Base-by-base conservation (phyloP, 2,329 filamentous ascomycete species). In the Penicillium polonicum region DNA sequence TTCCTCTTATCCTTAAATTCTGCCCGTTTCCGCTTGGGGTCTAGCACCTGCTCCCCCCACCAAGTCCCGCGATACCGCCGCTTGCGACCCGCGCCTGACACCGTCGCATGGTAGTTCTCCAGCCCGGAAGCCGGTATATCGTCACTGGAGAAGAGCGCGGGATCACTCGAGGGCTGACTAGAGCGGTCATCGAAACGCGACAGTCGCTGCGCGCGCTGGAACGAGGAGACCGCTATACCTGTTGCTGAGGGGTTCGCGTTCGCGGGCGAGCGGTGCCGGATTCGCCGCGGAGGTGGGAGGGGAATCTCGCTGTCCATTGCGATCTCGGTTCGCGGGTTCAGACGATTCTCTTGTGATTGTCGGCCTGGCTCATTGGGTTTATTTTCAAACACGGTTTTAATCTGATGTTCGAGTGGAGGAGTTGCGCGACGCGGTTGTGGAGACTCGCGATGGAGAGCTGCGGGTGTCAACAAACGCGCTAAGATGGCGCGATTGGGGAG, bases 131-230 rank as follows among this genome's bases (percentile, higher is more conserved):
- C 76, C 13, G 77, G 75, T 48, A 77, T 73, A 51, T 80, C 78
- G 53, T 80, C 78, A 56, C 77, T 79, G 0, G 78, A 80, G 65
- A 80, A 80, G 1, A 80, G 64, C 1, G 78, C 77, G 0, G 77
- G 76, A 50, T 80, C 78, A 52, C 72, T 78, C 0, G 76, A 78
- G 1, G 72, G 74, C 43, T 74, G 71, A 55, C 72, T 74, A 15
- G 73, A 74, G 39, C 66, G 64, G 52, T 75, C 73, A 48, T 74
- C 71, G 39, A 73, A 68, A 21, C 70, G 69, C 42, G 70, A 68
- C 4, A 70, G 58, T 17, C 65, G 65, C 55, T 68, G 62, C 15
- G 70, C 52, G 43, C 68, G 69, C 53, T 59, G 62, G 29, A 69
- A 58, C 33, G 66, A 65, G 15, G 64, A 55, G 13, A 60, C 57